phyloP scores from a whole-genome alignment of 345 rosid species.

The Mangifera indica region DNA sequence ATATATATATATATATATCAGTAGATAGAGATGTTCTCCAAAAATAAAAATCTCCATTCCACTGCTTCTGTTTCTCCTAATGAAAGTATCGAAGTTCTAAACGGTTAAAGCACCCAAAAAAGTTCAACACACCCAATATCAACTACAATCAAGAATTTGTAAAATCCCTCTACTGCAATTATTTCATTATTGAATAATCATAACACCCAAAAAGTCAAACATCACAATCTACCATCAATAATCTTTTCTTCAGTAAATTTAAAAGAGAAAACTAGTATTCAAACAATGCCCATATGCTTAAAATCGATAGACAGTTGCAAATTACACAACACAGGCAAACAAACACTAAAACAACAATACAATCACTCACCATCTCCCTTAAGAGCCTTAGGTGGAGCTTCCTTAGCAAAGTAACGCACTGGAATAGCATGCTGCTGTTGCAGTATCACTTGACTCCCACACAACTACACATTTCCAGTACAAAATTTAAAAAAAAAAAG shows the following conservation, averaged over 20 bases:
- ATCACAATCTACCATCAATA: background rate
- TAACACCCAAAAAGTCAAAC: too few species aligned
- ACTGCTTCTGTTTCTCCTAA: background rate
- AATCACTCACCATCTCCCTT: slow-evolving; percentile 84
- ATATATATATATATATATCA: background rate
- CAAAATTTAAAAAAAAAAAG: background rate
- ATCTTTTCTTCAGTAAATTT: background rate
- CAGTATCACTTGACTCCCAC: slow-evolving; percentile 41
- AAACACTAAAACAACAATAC: background rate
- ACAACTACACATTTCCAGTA: slow-evolving; percentile 47
- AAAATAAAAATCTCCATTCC: background rate
- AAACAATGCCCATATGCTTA: background rate
- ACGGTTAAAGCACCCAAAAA: background rate
- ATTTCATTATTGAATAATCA: background rate
- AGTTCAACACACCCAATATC: background rate
- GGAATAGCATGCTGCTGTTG: slow-evolving; percentile 53
- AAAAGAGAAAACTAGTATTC: background rate
- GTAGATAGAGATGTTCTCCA: background rate
- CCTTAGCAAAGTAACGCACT: slow-evolving; percentile 71
- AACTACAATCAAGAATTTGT: background rate
- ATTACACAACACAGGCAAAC: too few species aligned
- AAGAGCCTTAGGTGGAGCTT: slow-evolving; percentile 60
- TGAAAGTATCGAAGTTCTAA: background rate
- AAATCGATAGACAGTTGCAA: background rate
- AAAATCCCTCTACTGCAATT: background rate